A percentile compares a stretch with the other conserved stretches of the same genome.
Conservation (phyloP, 2,329 filamentous ascomycete genomes). For the Penicillium sp. region DNA sequence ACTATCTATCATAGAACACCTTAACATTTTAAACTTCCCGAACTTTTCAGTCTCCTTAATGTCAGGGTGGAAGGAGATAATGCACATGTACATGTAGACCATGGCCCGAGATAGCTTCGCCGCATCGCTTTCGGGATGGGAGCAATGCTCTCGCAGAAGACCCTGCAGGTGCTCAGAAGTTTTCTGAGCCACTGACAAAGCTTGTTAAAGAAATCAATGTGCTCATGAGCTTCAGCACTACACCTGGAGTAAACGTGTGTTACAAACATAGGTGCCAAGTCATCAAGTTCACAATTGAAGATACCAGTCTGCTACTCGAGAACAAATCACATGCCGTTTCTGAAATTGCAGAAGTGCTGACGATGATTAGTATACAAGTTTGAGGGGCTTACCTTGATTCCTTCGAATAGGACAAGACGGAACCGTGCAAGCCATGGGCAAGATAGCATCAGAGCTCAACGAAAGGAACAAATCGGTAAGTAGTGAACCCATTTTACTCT, state of each 20-base stretch:
- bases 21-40: no score
- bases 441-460: not conserved
- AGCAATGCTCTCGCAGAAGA: not conserved
- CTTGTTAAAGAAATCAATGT: not conserved
- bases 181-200: not conserved
- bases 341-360: not conserved
- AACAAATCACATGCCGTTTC: not conserved
- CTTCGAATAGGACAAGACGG: not conserved
- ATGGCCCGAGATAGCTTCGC: not conserved
- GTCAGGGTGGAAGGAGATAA: not conserved
- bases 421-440: not conserved
- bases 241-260: not conserved
- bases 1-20: no score
- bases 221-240: not conserved
- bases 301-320: not conserved
- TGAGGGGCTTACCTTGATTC: not conserved
- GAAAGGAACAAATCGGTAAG: not conserved
- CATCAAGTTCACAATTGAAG: constrained; percentile 1
- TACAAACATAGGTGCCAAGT: not conserved
- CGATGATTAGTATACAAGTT: not conserved
- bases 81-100: not conserved
- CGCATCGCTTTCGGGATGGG: not conserved
- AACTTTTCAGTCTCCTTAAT: not conserved
- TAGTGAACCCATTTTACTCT: not conserved
- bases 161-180: not conserved